Percentiles rank a stretch among this genome's conserved stretches.
Evolutionary conservation across 2,329 filamentous ascomycete species (phyloP).

Genomic region (Botrytis tulipae): DNA sequence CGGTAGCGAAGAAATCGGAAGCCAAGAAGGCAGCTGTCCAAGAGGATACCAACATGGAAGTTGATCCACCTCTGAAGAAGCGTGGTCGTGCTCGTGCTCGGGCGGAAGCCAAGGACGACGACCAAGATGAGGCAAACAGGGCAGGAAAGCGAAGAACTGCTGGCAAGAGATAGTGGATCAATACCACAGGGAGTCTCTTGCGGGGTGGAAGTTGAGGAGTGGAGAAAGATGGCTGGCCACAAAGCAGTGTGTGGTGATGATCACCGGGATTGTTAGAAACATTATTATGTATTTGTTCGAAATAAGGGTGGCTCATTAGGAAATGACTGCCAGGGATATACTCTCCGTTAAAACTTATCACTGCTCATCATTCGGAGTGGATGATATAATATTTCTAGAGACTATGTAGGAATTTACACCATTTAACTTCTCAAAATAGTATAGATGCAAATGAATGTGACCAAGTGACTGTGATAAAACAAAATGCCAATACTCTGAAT

Average conservation of each 20-base stretch:
- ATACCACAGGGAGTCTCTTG: neutral
- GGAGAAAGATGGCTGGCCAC: neutral
- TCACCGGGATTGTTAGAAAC: neutral
- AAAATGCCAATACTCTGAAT: neutral
- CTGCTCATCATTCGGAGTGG: neutral
- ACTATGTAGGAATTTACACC: neutral
- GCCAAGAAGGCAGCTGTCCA: neutral
- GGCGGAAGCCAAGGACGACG: fast-evolving
- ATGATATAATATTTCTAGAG: neutral
- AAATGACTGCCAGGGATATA: neutral
- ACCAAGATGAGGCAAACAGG: neutral
- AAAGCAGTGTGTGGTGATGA: neutral
- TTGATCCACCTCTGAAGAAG: neutral
- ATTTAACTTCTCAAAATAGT: neutral
- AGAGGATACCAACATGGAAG: neutral
- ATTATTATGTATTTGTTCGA: neutral
- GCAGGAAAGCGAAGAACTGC: neutral
- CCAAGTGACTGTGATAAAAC: neutral
- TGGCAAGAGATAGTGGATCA: neutral
- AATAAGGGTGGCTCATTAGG: neutral
- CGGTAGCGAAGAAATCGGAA: neutral
- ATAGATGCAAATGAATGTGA: neutral
- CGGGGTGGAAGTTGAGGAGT: no score
- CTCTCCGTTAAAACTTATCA: neutral
- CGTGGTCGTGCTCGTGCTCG: neutral